Evolutionary conservation across 2,329 filamentous ascomycete species (phyloP).

Genomic region (Mollisia scopiformis): DNA sequence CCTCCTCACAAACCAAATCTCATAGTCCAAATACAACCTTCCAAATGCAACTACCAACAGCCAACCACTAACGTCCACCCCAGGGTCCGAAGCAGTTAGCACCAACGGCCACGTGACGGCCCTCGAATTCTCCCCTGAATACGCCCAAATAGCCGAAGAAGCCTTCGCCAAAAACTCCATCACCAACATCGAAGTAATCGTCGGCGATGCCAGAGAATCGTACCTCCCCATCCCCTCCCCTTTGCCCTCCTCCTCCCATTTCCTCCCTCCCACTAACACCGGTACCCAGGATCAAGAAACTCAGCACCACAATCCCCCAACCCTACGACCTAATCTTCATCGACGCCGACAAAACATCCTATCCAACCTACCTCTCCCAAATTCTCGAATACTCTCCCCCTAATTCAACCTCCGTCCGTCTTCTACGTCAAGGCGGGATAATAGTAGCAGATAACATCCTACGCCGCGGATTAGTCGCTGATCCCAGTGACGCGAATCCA

Average conservation of each 20-base stretch:
- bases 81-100: conserved; percentile 31
- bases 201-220: conserved; percentile 51
- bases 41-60: too few species aligned
- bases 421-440: neutral
- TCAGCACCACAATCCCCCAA: conserved; percentile 25
- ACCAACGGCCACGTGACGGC: conserved; percentile 37
- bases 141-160: conserved; percentile 44
- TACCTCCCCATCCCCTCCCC: conserved; percentile 31
- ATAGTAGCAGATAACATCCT: conserved; percentile 60
- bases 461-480: conserved; percentile 50
- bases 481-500: conserved; percentile 39
- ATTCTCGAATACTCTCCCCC: conserved; percentile 46
- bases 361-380: conserved; percentile 49
- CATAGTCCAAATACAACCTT: too few species aligned
- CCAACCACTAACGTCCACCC: too few species aligned
- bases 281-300: neutral
- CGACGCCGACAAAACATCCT: conserved; percentile 57
- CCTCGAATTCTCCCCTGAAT: conserved; percentile 49
- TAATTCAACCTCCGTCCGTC: neutral
- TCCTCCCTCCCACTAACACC: neutral
- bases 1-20: too few species aligned
- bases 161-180: conserved; percentile 44
- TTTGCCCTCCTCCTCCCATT: neutral
- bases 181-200: conserved; percentile 49
- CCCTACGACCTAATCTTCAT: conserved; percentile 59